Base-by-base conservation (phyloP, 768 basidiomycete species). In the Clathrus columnatus region DNA sequence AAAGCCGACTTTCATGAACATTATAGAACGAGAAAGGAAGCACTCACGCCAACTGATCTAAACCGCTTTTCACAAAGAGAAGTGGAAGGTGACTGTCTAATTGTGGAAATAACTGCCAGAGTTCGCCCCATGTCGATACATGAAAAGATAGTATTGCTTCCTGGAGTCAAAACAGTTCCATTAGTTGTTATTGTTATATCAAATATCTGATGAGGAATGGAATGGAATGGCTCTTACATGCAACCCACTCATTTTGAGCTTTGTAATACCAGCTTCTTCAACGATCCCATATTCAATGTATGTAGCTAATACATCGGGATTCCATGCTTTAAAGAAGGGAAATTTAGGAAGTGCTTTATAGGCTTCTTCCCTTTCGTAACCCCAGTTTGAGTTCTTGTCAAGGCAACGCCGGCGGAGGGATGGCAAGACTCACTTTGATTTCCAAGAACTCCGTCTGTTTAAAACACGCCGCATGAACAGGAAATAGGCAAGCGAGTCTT, bases 281-380 rank as follows among this genome's bases (percentile, higher is more conserved):
- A 69, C 72, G 5, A 85, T 69, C 2, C 75, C 87, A 57, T 79
- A 74, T 26, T 84, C 75, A 54, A 87, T 68, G 62, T 90, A 91
- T 18, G 72, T 54, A 36, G 72, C 68, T 24, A 91, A 72, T 4
- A 79, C 81, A 0, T 72, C 75, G 0, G 81, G 79, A 63, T 90
- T 74, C 90, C 89, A 91, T 1, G 73, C 68, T 2, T 63, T 60
- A 66, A 91, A 93, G 74, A 91, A 91, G 0, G 83, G 76, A 27
- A 71, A 78, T 51, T 71, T 67, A 50, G 64, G 58, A 62, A 90
- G 78, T 6, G 67, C 60, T 7, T 60, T 63, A 5, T 75, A 62
- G 1, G 87, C 90, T 56, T 84, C 85, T 41, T 82, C 77, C 43
- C 87, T 85, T 59, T 11, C 27, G 57, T 7, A 26, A 10, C 17